Evolutionary conservation across 1,284 basidiomycete genomes (phyloP).

Genomic region (Butyriboletus appendiculatus): DNA sequence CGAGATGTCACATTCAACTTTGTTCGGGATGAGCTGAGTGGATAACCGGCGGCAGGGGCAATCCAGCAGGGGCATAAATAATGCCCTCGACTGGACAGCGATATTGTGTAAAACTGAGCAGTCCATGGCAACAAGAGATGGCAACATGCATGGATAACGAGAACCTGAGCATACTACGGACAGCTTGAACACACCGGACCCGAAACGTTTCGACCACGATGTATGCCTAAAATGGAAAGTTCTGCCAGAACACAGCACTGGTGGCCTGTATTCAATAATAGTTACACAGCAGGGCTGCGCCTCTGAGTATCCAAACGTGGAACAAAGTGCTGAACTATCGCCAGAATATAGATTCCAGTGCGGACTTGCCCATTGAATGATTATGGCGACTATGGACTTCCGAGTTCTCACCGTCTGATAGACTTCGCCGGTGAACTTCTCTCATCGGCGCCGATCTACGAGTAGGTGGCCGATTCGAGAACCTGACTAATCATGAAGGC

Average conservation of each 20-base stretch:
- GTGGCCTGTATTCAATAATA: conserved; percentile 5
- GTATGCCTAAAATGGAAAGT: conserved; percentile 15
- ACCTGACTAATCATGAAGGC: neutral
- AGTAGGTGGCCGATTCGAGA: conserved; percentile 1
- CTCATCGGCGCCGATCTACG: conserved; percentile 8
- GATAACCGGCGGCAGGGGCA: conserved; percentile 9
- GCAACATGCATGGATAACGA: neutral
- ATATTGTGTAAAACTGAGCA: neutral
- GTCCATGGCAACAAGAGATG: conserved; percentile 10
- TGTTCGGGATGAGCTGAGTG: neutral
- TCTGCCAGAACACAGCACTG: conserved; percentile 9
- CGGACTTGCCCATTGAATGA: neutral
- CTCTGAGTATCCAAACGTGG: neutral
- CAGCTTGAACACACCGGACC: neutral
- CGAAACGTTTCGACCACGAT: neutral
- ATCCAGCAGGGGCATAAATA: neutral
- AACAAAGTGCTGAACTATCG: neutral
- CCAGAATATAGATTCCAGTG: conserved; percentile 3
- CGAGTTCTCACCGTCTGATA: conserved; percentile 3
- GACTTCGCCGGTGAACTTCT: neutral
- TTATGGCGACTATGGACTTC: conserved; percentile 13
- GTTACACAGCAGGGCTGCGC: conserved; percentile 17
- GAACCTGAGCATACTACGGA: neutral
- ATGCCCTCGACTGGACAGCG: neutral
- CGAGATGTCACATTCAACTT: conserved; percentile 1